Conservation (phyloP, 73 alveolate species). For the Durusdinium trenchii region DNA sequence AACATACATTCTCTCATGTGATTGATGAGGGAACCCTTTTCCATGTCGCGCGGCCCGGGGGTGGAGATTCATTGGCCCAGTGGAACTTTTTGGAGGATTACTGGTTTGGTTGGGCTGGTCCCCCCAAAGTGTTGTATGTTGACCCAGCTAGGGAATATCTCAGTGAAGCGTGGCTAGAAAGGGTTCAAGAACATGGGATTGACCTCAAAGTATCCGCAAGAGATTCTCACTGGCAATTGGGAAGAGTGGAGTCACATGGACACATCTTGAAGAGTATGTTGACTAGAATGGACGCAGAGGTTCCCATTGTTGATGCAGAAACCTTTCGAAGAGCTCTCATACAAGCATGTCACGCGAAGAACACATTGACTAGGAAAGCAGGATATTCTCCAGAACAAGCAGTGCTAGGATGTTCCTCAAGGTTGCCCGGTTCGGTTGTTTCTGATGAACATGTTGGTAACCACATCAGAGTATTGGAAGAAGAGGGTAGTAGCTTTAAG, state of each 20-base stretch:
- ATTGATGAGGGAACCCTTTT: too few relatives aligned
- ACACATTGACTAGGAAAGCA: neutral
- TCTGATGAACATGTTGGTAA: too few relatives aligned
- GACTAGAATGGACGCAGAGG: neutral
- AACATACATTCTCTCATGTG: neutral
- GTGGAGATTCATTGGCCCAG: too few relatives aligned
- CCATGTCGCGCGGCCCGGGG: too few relatives aligned
- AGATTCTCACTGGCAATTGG: neutral
- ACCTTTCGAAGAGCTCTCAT: neutral
- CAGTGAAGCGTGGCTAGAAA: neutral
- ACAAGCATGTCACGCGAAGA: neutral
- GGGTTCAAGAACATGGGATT: too few relatives aligned
- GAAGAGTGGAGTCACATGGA: neutral
- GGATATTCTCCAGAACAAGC: conserved; percentile 18
- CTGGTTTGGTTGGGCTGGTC: neutral
- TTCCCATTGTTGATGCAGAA: neutral
- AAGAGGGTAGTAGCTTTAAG: neutral
- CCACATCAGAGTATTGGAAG: neutral
- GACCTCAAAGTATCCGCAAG: neutral
- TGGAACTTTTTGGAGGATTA: too few relatives aligned
- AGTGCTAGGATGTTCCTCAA: neutral
- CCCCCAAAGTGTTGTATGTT: too few relatives aligned
- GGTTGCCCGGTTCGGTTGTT: neutral
- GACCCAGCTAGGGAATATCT: conserved; percentile 9
- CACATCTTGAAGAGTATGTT: neutral